phyloP scores from a whole-genome alignment of 169 alveolate species.

The Neospora caninum region DNA sequence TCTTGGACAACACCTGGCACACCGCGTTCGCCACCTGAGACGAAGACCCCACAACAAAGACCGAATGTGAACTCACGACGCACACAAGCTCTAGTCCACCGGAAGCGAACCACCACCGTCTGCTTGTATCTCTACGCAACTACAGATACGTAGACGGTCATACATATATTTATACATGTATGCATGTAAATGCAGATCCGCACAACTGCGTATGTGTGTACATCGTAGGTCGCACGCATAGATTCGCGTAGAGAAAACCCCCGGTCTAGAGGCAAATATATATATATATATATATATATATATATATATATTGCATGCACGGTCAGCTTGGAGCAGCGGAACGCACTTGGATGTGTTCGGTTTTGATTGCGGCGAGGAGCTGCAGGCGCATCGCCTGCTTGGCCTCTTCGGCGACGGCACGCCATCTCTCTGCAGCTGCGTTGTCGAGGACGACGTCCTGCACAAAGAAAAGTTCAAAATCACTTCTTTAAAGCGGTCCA shows the following conservation, averaged over 20 bases:
- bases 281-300: no score
- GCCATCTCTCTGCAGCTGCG: slow-evolving; percentile 66
- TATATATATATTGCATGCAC: not conserved
- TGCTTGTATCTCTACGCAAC: no score
- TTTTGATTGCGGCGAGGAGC: slow-evolving; percentile 64
- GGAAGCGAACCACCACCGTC: no score
- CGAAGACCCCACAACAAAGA: not conserved
- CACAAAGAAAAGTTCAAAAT: not conserved
- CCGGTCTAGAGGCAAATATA: no score
- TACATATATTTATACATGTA: not conserved
- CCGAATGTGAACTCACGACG: no score
- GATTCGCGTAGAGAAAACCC: no score
- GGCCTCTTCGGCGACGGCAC: slow-evolving; percentile 46
- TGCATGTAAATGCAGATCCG: no score
- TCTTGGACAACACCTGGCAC: slow-evolving; percentile 78
- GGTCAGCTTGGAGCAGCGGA: not conserved
- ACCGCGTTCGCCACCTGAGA: slow-evolving; percentile 71
- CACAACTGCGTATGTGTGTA: no score
- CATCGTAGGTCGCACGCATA: no score
- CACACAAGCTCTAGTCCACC: no score
- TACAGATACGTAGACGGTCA: not conserved
- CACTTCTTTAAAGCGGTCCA: not conserved
- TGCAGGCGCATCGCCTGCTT: slow-evolving; percentile 52
- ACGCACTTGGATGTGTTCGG: slow-evolving; percentile 61
- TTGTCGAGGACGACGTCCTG: slow-evolving; percentile 63